Evolutionary conservation across 139 green algal genomes (phyloP).

Genomic region (Astrephomene gubernaculifera): DNA sequence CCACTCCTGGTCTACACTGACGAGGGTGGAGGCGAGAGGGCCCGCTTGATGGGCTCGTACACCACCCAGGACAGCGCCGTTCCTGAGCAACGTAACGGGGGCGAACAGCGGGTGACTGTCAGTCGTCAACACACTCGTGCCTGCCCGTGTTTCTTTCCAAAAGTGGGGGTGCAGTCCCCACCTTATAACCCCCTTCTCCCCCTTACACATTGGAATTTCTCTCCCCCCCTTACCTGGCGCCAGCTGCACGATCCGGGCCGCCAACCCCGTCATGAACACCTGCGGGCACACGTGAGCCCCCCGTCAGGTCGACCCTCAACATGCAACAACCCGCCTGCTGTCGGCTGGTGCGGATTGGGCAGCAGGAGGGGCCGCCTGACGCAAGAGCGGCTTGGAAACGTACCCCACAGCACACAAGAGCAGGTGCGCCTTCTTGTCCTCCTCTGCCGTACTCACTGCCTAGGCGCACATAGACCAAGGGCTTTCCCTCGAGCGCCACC

Average conservation of each 20-base stretch:
- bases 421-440: background rate
- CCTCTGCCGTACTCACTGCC: background rate
- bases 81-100: conserved; percentile 33
- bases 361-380: too few species aligned
- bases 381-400: too few species aligned
- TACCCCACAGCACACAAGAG: background rate
- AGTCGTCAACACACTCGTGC: background rate
- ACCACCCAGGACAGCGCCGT: conserved; percentile 73
- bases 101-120: background rate
- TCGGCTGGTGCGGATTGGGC: too few species aligned
- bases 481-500: background rate
- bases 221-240: conserved; percentile 53
- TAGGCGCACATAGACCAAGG: background rate
- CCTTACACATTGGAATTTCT: background rate
- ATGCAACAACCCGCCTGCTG: too few species aligned
- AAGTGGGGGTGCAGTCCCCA: background rate
- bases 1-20: too few species aligned
- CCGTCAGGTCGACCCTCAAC: too few species aligned
- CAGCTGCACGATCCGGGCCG: conserved; percentile 71
- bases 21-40: conserved; percentile 39
- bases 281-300: background rate
- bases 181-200: background rate
- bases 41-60: conserved; percentile 73
- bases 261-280: conserved; percentile 58
- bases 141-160: background rate